Conservation (phyloP, 2,329 filamentous ascomycete genomes). For the Cadophora sp. region DNA sequence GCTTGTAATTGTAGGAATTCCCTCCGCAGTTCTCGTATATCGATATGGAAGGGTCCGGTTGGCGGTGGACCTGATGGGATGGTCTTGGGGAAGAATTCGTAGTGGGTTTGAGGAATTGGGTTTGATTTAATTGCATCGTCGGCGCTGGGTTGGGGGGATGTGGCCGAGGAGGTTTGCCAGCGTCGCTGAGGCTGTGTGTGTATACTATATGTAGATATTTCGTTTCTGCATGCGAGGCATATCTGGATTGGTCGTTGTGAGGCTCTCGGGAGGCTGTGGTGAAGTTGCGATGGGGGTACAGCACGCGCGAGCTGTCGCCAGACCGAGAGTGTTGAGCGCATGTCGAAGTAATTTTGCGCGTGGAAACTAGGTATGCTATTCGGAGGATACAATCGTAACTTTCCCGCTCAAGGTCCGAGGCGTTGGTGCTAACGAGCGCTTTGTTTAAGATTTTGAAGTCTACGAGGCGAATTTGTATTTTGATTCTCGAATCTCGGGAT, state of each 20-base stretch:
- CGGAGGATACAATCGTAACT: not conserved
- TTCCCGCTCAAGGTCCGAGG: not conserved
- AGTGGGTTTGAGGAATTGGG: conserved; percentile 64
- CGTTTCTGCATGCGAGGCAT: conserved; percentile 5
- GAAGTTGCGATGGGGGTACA: not conserved
- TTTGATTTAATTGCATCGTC: conserved; percentile 5
- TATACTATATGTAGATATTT: not conserved
- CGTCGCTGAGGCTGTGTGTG: not conserved
- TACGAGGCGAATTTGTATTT: conserved; percentile 7
- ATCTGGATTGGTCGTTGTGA: not conserved
- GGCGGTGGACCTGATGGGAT: conserved; percentile 82
- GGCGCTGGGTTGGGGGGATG: not conserved
- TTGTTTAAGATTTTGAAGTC: not conserved
- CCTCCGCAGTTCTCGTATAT: conserved; percentile 72
- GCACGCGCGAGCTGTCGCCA: conserved; percentile 7
- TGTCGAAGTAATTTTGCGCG: not conserved
- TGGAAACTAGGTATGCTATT: not conserved
- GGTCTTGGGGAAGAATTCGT: conserved; percentile 85
- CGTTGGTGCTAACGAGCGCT: not conserved
- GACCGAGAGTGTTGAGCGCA: conserved; percentile 15
- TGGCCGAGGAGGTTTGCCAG: conserved; percentile 11
- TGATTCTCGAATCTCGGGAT: conserved; percentile 4
- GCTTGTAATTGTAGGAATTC: conserved; percentile 90
- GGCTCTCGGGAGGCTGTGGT: not conserved
- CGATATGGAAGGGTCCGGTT: conserved; percentile 74